Evolutionary conservation across 202 grass and related monocot species (phyloP), one percentile per base, ranked within the genome.

Genomic region (Cymbopogon flexuosus): DNA sequence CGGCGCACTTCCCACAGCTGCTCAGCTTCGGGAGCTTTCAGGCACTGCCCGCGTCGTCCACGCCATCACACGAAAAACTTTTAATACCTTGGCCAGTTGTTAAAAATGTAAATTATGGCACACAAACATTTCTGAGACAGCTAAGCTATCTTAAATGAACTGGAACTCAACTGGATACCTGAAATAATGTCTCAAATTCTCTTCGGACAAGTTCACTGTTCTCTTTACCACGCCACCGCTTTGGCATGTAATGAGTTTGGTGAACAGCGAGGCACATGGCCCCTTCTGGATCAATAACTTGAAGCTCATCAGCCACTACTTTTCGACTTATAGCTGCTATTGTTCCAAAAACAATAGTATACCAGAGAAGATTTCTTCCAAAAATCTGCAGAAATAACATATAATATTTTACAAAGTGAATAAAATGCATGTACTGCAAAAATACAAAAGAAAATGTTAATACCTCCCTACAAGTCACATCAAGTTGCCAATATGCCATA

Each of bases 291-390:
- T 99, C 92, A 78, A 91, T 90, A 61, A 96, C 96, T 87, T 99
- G 96, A 79, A 96, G 92, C 79, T 99, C 96, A 84, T 99, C 92
- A 30, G 87, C 70, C 65, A 99, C 88, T 74, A 88, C 90, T 70
- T 92, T 92, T 57, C 92, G 88, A 88, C 96, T 99, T 71, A 99
- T 81, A 72, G 96, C 90, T 58, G 96, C 93, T 88, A 96, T 94
- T 63, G 96, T 85, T 72, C 92, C 96, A 85, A 99, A 99, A 65
- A 99, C 89, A 81, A 94, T 94, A 69, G 96, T 90, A 65, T 99
- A 96, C 96, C 96, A 99, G 80, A 99, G 91, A 39, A 99, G 90
- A 67, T 99, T 99, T 78, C 96, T 81, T 81, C 96, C 96, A 31
- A 96, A 93, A 43, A 99, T 84, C 96, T 99, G 35, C 41, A 80